Percentiles rank a stretch among this genome's conserved stretches.
Conservation (phyloP, 257 asterid genomes). For the Linderniella brevidens region DNA sequence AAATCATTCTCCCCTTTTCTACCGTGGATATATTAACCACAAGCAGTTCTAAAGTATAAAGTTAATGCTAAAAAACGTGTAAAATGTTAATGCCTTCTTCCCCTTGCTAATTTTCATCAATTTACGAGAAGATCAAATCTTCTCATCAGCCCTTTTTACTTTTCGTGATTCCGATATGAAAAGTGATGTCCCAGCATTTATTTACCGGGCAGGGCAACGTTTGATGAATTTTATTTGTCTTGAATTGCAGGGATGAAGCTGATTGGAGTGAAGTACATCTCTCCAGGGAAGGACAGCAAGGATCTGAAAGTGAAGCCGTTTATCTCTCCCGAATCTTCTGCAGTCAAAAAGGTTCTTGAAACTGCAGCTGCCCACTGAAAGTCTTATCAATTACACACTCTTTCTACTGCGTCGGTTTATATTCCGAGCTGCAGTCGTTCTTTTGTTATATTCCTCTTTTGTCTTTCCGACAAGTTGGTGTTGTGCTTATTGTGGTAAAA, state of each 20-base stretch:
- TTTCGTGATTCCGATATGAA: neutral
- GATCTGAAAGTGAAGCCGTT: conserved; percentile 52
- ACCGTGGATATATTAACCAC: too few species aligned
- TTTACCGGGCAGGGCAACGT: neutral
- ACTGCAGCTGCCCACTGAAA: conserved; percentile 38
- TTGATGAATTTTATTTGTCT: neutral
- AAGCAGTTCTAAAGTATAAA: too few species aligned
- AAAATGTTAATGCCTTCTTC: too few species aligned
- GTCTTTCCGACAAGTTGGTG: too few species aligned
- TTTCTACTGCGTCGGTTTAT: too few species aligned
- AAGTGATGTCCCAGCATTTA: neutral
- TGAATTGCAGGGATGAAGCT: conserved; percentile 50
- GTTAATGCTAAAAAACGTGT: too few species aligned
- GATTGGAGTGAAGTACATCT: conserved; percentile 55
- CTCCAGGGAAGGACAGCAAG: conserved; percentile 40
- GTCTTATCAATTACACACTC: neutral
- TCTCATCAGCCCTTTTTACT: too few species aligned
- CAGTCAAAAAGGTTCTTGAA: conserved; percentile 34
- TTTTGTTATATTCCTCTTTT: too few species aligned
- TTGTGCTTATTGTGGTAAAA: too few species aligned
- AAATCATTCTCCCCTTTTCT: neutral
- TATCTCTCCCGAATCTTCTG: conserved; percentile 18
- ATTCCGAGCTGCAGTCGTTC: too few species aligned
- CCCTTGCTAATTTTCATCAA: too few species aligned
- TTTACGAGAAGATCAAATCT: too few species aligned